Evolutionary conservation across 1,139 yeast genomes (phyloP).

Genomic region (Zygosaccharomyces sapae): DNA sequence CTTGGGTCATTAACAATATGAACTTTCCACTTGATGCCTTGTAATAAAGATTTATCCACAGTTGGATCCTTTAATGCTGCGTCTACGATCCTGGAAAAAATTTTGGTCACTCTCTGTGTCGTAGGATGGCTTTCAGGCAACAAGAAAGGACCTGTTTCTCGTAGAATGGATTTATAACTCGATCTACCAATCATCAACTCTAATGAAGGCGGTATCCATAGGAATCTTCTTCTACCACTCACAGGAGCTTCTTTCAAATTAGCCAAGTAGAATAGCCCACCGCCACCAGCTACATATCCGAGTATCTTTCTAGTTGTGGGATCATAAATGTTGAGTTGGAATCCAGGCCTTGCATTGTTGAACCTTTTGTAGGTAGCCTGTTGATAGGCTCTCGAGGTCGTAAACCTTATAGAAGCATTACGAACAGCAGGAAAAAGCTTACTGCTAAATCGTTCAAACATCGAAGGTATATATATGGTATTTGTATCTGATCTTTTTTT

Average conservation of each 20-base stretch:
- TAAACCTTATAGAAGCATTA: slow-evolving; percentile 19
- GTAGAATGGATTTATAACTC: slow-evolving; percentile 58
- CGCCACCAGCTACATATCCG: slow-evolving; percentile 33
- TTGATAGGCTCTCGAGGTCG: slow-evolving; percentile 7
- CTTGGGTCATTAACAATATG: slow-evolving; percentile 71
- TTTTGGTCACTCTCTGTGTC: slow-evolving; percentile 49
- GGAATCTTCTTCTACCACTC: slow-evolving; percentile 66
- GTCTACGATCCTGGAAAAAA: slow-evolving; percentile 63
- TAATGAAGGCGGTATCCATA: slow-evolving; percentile 65
- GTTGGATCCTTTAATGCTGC: slow-evolving; percentile 47
- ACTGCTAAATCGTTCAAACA: slow-evolving; percentile 55
- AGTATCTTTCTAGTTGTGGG: slow-evolving; percentile 30
- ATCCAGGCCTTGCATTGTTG: slow-evolving; percentile 24
- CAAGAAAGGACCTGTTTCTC: slow-evolving; percentile 44
- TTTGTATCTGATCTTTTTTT: not conserved
- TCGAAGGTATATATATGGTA: not conserved
- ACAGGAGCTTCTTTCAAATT: slow-evolving; percentile 81
- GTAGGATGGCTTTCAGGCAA: slow-evolving; percentile 54
- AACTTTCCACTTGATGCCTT: slow-evolving; percentile 62
- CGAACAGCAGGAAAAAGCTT: slow-evolving; percentile 68
- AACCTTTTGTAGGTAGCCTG: slow-evolving; percentile 31
- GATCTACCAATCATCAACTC: slow-evolving; percentile 67
- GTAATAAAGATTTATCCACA: slow-evolving; percentile 31
- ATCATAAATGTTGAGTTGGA: slow-evolving; percentile 24
- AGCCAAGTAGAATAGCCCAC: slow-evolving; percentile 52